Conservation (phyloP, 176 grass and related monocot genomes). For the Oryza glaberrima region DNA sequence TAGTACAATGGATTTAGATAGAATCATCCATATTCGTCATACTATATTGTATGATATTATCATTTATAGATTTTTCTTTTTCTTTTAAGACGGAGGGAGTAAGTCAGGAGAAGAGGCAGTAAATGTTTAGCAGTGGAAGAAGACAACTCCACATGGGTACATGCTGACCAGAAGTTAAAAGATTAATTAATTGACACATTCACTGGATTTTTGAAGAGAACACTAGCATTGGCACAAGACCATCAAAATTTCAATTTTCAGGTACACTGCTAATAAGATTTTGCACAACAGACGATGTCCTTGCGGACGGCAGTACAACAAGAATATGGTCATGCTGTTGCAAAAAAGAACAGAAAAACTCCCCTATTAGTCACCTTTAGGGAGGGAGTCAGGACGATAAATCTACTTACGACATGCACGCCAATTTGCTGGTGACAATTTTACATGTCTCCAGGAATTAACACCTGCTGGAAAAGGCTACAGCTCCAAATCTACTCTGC, state of each 20-base stretch:
- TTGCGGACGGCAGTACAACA: background rate
- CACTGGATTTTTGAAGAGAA: background rate
- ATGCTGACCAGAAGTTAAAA: background rate
- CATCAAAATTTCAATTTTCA: slow-evolving; percentile 25
- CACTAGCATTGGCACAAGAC: background rate
- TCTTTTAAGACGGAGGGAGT: too few species aligned
- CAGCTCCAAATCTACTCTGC: slow-evolving; percentile 8
- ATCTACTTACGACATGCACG: slow-evolving; percentile 8
- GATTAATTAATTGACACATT: background rate
- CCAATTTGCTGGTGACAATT: slow-evolving; percentile 2
- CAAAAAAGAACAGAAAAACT: background rate
- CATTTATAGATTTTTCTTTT: too few species aligned
- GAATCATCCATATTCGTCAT: too few species aligned
- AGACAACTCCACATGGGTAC: background rate
- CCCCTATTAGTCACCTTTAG: slow-evolving; percentile 29
- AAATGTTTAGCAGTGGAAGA: background rate
- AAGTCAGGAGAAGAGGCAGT: too few species aligned
- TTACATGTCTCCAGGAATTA: slow-evolving; percentile 18
- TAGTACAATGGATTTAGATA: too few species aligned
- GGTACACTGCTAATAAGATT: background rate
- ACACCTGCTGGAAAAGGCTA: slow-evolving; percentile 23
- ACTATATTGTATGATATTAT: too few species aligned
- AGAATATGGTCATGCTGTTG: background rate
- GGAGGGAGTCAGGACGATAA: background rate
- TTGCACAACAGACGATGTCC: slow-evolving; percentile 24